Evolutionary conservation across 1,284 basidiomycete species (phyloP).

Genomic region (Pulveroboletus ridleyi): DNA sequence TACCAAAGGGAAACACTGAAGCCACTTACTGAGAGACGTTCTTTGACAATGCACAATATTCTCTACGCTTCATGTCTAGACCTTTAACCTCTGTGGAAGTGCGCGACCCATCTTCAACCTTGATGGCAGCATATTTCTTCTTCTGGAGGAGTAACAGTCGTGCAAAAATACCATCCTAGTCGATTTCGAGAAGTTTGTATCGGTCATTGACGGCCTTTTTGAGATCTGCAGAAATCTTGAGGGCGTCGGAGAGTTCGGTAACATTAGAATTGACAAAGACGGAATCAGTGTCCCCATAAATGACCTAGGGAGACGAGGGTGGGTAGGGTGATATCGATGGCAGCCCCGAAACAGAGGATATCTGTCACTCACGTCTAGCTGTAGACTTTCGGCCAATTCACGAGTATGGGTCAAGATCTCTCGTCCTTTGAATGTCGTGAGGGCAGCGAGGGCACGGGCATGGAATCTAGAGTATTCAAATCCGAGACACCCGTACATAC

Average conservation of each 20-base stretch:
- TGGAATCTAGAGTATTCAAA: conserved; percentile 98
- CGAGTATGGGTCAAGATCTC: conserved; percentile 96
- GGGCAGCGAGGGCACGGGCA: conserved; percentile 94
- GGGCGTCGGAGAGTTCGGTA: conserved; percentile 85
- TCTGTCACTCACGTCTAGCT: conserved; percentile 76
- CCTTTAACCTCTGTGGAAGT: conserved; percentile 94
- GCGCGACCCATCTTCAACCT: conserved; percentile 82
- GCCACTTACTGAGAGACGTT: conserved; percentile 84
- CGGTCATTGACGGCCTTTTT: conserved; percentile 97
- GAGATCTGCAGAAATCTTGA: conserved; percentile 92
- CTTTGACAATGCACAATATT: conserved; percentile 94
- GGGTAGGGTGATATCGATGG: background rate
- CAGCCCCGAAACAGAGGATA: background rate
- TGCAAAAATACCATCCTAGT: conserved; percentile 95
- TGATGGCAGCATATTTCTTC: conserved; percentile 99
- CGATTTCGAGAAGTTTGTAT: conserved; percentile 96
- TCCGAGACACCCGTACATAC: conserved; percentile 99
- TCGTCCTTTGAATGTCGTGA: conserved; percentile 98
- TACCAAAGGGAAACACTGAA: background rate
- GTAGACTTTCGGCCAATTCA: conserved; percentile 90
- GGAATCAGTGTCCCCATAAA: conserved; percentile 99
- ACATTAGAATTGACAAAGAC: conserved; percentile 99
- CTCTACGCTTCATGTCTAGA: conserved; percentile 98
- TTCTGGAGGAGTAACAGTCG: conserved; percentile 95
- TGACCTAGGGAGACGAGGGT: conserved; percentile 65